Evolutionary conservation across 2,329 filamentous ascomycete species (phyloP), one percentile per base, ranked within the genome.

Genomic region (Aspergillus glaucus): DNA sequence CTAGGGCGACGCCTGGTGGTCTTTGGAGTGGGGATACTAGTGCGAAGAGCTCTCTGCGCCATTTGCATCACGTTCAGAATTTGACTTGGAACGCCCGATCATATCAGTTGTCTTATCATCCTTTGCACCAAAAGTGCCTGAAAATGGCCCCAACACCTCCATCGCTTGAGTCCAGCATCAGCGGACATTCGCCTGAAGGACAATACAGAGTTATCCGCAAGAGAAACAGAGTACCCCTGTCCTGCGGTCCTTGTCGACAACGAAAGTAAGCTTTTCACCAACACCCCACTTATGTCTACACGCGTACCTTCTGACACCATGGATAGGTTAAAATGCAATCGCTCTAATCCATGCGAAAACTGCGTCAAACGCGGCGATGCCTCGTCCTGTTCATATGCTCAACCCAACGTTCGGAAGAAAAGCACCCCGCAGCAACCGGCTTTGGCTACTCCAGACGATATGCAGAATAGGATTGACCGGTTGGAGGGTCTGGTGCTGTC

Each of bases 381-480:
- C 12, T 73, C 79, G 48, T 86, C 88, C 49, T 97, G 92, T 73
- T 87, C 86, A 56, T 97, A 96, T 75, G 90, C 89, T 43, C 74
- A 79, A 59, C 71, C 76, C 30, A 75, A 70, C 46, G 79, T 83
- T 45, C 81, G 88, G 59, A 93, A 88, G 71, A 94, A 88, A 77
- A 84, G 69, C 49, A 60, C 61, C 7, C 58, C 70, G 34, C 77
- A 75, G 62, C 80, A 85, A 68, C 79, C 72, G 47, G 57, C 72
- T 45, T 72, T 81, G 71, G 77, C 79, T 49, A 77, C 79, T 59
- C 89, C 92, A 44, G 91, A 95, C 78, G 92, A 96, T 70, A 96
- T 97, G 92, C 92, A 97, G 74, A 95, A 94, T 65, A 87, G 93
- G 67, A 97, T 97, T 73, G 91, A 97, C 75, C 83, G 92, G 61